A percentile compares a stretch with the other conserved stretches of the same genome.
Evolutionary conservation across 2,329 filamentous ascomycete species (phyloP).

Genomic region (Fusarium sp.): DNA sequence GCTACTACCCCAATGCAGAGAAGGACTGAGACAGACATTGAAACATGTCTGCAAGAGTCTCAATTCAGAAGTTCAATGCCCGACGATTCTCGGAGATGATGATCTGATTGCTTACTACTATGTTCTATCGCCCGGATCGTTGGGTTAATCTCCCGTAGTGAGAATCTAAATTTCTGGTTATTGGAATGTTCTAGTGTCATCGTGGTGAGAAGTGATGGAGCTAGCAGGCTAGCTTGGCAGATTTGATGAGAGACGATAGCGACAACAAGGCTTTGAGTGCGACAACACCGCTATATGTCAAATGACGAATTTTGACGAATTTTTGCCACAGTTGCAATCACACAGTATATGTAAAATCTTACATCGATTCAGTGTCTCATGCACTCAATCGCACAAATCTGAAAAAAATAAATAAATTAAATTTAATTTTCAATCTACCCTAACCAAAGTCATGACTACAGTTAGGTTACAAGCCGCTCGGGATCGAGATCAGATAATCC

Average conservation of each 20-base stretch:
- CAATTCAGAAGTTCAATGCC: background rate
- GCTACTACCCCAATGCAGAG: no score
- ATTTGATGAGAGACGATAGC: background rate
- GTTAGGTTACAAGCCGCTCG: background rate
- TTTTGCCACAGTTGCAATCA: background rate
- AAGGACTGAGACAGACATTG: background rate
- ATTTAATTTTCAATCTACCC: background rate
- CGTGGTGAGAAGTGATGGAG: background rate
- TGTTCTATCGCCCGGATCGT: no score
- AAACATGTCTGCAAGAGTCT: background rate
- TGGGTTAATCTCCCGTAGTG: no score
- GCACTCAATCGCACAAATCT: background rate
- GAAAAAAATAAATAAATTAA: background rate
- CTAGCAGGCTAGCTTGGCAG: background rate
- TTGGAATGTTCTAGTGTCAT: background rate
- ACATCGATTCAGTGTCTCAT: background rate
- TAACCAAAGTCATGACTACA: accelerated
- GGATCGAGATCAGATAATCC: background rate
- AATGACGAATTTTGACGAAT: no score
- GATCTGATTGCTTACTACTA: background rate
- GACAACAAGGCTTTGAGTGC: background rate
- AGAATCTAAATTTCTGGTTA: background rate
- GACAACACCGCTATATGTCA: background rate
- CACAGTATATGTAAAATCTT: background rate
- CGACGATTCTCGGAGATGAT: background rate